Evolutionary conservation across 83 land plant genomes (phyloP).

Genomic region (Isoetes engelmannii): DNA sequence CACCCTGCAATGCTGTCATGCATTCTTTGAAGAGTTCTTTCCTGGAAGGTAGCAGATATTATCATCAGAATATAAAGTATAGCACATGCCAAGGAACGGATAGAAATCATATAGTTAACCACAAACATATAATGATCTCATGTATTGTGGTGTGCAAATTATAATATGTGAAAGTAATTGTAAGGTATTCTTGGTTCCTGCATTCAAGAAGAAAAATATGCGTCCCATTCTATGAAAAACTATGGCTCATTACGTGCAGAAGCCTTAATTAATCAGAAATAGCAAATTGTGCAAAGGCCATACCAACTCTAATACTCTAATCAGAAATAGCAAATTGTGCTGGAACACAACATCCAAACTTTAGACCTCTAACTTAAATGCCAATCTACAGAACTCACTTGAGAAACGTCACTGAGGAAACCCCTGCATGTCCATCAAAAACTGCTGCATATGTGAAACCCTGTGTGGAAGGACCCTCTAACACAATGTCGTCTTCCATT

Average conservation of each 20-base stretch:
- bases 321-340: background rate
- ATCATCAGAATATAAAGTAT: background rate
- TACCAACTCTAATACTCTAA: background rate
- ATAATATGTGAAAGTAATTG: too few species aligned
- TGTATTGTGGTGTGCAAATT: too few species aligned
- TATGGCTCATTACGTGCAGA: too few species aligned
- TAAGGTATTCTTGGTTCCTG: too few species aligned
- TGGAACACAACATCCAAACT: background rate
- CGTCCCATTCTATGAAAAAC: too few species aligned
- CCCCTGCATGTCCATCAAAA: slow-evolving; percentile 95
- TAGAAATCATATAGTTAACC: too few species aligned
- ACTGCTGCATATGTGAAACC: slow-evolving; percentile 91
- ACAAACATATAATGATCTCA: too few species aligned
- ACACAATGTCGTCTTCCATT: slow-evolving; percentile 84
- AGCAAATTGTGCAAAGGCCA: background rate
- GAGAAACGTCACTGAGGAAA: slow-evolving; percentile 70
- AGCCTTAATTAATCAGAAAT: too few species aligned
- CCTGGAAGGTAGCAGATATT: slow-evolving; percentile 33
- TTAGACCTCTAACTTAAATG: too few species aligned
- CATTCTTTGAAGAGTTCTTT: slow-evolving; percentile 85
- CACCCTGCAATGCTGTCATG: slow-evolving; percentile 52
- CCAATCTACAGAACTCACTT: too few species aligned
- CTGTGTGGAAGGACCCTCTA: slow-evolving; percentile 40
- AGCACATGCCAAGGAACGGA: too few species aligned
- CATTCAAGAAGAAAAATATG: too few species aligned